Evolutionary conservation across 306 rosid genomes (phyloP).

Genomic region (Inga leiocalycina): DNA sequence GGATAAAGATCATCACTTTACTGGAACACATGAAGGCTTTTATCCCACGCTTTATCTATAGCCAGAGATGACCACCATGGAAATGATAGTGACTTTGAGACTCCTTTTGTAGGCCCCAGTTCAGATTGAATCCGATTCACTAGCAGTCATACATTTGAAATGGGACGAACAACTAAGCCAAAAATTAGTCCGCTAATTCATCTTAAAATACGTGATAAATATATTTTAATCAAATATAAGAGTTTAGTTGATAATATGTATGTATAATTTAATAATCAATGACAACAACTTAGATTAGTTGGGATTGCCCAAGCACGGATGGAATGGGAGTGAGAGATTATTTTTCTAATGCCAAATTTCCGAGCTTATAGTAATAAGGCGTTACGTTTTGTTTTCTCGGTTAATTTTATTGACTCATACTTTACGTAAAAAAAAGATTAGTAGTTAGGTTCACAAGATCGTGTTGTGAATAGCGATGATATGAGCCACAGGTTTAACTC

Average conservation of each 20-base stretch:
- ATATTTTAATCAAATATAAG: not conserved
- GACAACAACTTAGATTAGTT: constrained; percentile 14
- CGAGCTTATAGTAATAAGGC: not conserved
- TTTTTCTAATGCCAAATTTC: not conserved
- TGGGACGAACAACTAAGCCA: constrained; percentile 25
- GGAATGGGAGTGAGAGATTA: constrained; percentile 1
- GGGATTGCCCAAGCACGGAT: constrained; percentile 39
- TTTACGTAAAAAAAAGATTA: not conserved
- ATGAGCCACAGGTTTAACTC: not conserved
- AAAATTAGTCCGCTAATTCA: constrained; percentile 26
- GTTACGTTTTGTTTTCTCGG: not conserved
- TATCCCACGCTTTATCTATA: not conserved
- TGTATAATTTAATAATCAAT: not conserved
- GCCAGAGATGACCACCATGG: constrained; percentile 20
- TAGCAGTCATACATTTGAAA: constrained; percentile 42
- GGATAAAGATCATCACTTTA: constrained; percentile 25
- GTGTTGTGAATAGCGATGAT: not conserved
- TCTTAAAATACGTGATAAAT: not conserved
- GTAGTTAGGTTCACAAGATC: not conserved
- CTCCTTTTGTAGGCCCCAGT: constrained; percentile 35
- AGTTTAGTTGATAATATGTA: not conserved
- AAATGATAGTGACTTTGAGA: not conserved
- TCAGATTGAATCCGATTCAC: constrained; percentile 21
- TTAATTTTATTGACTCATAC: not conserved
- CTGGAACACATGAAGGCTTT: constrained; percentile 4